These are phyloP conservation scores for Aspergillus hancockii DNA, from an alignment of 495 filamentous ascomycete species.

Conservation along the genomic window DNA sequence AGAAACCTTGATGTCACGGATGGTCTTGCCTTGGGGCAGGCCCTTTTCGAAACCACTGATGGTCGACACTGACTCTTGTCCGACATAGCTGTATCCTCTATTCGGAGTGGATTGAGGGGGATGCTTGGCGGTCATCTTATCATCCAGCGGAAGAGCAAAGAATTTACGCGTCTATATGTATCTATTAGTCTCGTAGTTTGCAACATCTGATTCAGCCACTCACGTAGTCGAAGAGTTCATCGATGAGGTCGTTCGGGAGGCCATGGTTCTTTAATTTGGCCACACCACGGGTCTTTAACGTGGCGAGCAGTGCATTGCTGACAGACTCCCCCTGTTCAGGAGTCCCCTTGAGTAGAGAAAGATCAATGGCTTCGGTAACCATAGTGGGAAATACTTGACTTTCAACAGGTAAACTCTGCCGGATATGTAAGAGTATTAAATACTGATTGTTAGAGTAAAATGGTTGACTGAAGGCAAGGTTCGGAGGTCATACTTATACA, in stretches of 20 bases:
- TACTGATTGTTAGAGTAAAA: too few species aligned
- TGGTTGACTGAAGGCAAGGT: too few species aligned
- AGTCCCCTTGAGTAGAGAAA: conserved; percentile 26
- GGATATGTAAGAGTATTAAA: too few species aligned
- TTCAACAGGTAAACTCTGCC: too few species aligned
- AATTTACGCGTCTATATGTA: conserved; percentile 28
- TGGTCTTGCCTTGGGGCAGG: conserved; percentile 20
- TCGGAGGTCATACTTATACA: too few species aligned
- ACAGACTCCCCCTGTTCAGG: conserved; percentile 20
- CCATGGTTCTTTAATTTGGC: conserved; percentile 31
- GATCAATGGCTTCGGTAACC: too few species aligned
- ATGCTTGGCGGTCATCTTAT: conserved; percentile 55
- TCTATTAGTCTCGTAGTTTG: neutral
- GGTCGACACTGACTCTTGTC: conserved; percentile 58
- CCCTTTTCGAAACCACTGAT: conserved; percentile 51
- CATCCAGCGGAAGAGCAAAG: conserved; percentile 41
- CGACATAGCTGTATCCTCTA: conserved; percentile 53
- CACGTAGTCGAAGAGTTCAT: conserved; percentile 28
- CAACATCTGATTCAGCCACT: neutral
- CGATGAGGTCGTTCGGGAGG: conserved; percentile 24
- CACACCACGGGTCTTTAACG: conserved; percentile 25
- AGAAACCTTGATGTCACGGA: conserved; percentile 32
- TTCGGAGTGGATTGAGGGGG: conserved; percentile 52
- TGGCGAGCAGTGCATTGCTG: conserved; percentile 19
- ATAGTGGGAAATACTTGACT: too few species aligned